Conservation (phyloP, 164 flowering plant species). For the Stephania japonica region DNA sequence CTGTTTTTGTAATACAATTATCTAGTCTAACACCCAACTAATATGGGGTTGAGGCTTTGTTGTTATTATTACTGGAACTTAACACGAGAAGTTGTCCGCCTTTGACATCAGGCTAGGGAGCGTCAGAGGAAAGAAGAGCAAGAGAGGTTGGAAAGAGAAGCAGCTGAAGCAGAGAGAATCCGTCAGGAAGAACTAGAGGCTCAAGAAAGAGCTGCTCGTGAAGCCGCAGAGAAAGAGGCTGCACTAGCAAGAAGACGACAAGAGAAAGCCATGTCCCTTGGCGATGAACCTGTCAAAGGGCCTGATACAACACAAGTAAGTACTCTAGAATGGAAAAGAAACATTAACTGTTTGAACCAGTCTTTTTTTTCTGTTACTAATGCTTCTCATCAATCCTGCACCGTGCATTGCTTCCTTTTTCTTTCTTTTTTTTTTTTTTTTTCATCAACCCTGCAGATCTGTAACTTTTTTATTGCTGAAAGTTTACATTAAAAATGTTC, state of each 20-base stretch:
- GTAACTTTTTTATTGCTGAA: not conserved
- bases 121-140: slow-evolving; percentile 86
- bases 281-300: slow-evolving; percentile 91
- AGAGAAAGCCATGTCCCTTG: slow-evolving; percentile 77
- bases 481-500: too few relatives aligned
- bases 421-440: not conserved
- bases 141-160: slow-evolving; percentile 78
- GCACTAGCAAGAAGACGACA: slow-evolving; percentile 63
- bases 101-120: slow-evolving; percentile 69
- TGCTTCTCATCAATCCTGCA: not conserved
- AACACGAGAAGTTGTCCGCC: not conserved
- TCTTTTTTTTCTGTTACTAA: not conserved
- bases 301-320: slow-evolving; percentile 83
- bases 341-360: not conserved
- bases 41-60: not conserved
- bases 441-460: not conserved
- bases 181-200: slow-evolving; percentile 92
- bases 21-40: not conserved
- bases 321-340: not conserved
- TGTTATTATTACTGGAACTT: too few relatives aligned
- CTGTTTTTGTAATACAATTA: not conserved
- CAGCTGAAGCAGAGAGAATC: slow-evolving; percentile 92
- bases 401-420: not conserved
- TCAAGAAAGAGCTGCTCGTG: slow-evolving; percentile 72
- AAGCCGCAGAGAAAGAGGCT: slow-evolving; percentile 90